A percentile compares a stretch with the other conserved stretches of the same genome.
Evolutionary conservation across 345 rosid genomes (phyloP).

Genomic region (Eucalyptus lansdowneana): DNA sequence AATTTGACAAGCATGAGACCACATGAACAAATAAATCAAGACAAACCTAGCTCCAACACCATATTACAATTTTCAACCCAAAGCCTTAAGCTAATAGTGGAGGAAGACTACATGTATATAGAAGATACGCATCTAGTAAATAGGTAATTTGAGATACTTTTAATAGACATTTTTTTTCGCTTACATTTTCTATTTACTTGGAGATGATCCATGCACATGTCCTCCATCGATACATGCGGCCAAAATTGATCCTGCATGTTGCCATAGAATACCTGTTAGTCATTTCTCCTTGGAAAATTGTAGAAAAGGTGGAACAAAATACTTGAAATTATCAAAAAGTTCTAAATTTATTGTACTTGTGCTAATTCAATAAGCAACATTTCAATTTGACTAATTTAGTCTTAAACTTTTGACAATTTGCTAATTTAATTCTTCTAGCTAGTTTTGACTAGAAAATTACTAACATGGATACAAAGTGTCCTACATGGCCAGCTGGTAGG

Average conservation of each 20-base stretch:
- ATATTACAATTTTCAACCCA: neutral
- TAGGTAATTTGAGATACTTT: neutral
- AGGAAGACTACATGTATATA: neutral
- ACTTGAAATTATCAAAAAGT: too few relatives aligned
- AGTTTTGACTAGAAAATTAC: too few relatives aligned
- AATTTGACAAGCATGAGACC: neutral
- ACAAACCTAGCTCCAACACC: neutral
- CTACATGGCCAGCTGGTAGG: fast-evolving
- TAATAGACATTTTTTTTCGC: neutral
- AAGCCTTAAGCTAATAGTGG: neutral
- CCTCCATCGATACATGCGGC: neutral
- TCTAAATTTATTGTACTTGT: fast-evolving
- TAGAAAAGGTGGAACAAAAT: too few relatives aligned
- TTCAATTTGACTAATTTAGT: too few relatives aligned
- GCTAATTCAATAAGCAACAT: fast-evolving
- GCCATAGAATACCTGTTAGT: neutral
- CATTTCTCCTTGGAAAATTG: neutral
- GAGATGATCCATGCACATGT: neutral
- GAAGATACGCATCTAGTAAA: fast-evolving
- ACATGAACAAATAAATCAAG: fast-evolving
- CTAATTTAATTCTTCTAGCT: fast-evolving
- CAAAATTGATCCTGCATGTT: neutral
- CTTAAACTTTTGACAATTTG: too few relatives aligned
- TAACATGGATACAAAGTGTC: fast-evolving
- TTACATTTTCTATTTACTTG: neutral